Conservation (phyloP, 2,329 filamentous ascomycete genomes). For the Aspergillus ibericus region DNA sequence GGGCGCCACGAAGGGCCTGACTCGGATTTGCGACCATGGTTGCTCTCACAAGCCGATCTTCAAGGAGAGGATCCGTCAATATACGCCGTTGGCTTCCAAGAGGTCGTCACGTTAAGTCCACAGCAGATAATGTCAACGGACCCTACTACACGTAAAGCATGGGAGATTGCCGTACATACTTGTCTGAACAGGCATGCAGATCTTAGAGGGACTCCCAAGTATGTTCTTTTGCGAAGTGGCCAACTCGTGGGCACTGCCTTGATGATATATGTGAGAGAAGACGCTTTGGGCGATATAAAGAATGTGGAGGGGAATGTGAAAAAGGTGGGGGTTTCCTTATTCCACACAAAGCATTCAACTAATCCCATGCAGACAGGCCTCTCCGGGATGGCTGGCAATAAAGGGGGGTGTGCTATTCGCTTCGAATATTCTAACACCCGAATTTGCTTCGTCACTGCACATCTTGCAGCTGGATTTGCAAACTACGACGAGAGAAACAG, state of each 20-base stretch:
- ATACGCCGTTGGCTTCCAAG: slow-evolving; percentile 89
- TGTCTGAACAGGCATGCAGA: slow-evolving; percentile 73
- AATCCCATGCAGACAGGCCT: slow-evolving; percentile 64
- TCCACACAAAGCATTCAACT: background rate
- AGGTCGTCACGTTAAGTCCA: slow-evolving; percentile 96
- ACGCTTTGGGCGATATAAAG: slow-evolving; percentile 77
- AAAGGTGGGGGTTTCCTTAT: slow-evolving; percentile 55
- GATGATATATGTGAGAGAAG: slow-evolving; percentile 84
- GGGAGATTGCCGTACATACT: slow-evolving; percentile 78
- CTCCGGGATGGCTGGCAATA: slow-evolving; percentile 97
- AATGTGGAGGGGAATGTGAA: slow-evolving; percentile 96
- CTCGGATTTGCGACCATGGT: slow-evolving; percentile 80
- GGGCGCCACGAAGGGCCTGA: slow-evolving; percentile 76
- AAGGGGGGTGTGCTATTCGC: slow-evolving; percentile 93
- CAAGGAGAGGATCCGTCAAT: slow-evolving; percentile 73
- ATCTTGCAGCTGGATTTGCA: slow-evolving; percentile 90
- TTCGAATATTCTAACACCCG: slow-evolving; percentile 92
- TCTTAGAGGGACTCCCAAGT: slow-evolving; percentile 67
- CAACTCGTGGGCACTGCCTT: slow-evolving; percentile 93
- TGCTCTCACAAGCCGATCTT: slow-evolving; percentile 63
- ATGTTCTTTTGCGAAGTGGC: slow-evolving; percentile 85
- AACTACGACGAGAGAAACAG: slow-evolving; percentile 96
- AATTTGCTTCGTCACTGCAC: slow-evolving; percentile 93
- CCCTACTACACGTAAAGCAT: slow-evolving; percentile 76
- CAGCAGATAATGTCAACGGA: slow-evolving; percentile 99